Percentiles rank a stretch among this genome's conserved stretches.
Conservation (phyloP, 2,329 filamentous ascomycete genomes). For the Botrytis tulipae region DNA sequence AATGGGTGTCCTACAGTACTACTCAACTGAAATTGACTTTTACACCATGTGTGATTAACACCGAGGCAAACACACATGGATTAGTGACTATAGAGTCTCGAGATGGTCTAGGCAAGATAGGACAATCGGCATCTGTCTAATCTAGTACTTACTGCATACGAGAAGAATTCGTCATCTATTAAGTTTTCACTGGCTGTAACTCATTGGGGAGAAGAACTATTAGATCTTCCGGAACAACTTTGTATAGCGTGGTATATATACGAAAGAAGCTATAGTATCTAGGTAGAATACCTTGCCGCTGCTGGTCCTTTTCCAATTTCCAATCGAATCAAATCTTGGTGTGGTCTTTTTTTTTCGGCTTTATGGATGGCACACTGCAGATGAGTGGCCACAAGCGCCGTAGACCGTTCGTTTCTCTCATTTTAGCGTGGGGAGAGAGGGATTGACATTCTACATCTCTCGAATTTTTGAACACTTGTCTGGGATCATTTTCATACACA, state of each 20-base stretch:
- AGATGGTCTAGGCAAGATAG: background rate
- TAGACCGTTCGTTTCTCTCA: slow-evolving; percentile 10
- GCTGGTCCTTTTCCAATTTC: background rate
- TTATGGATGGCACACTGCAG: slow-evolving; percentile 18
- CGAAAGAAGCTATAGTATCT: background rate
- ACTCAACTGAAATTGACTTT: slow-evolving; percentile 1
- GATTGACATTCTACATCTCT: slow-evolving; percentile 1
- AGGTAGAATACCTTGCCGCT: slow-evolving; percentile 1
- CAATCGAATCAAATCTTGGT: slow-evolving; percentile 12
- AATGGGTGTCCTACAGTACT: slow-evolving; percentile 3
- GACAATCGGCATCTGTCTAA: background rate
- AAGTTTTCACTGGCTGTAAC: background rate
- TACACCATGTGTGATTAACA: slow-evolving; percentile 2
- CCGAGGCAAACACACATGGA: background rate
- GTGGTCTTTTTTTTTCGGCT: background rate
- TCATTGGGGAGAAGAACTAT: background rate
- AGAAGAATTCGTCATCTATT: slow-evolving; percentile 4
- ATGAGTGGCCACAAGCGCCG: slow-evolving; percentile 15
- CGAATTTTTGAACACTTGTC: slow-evolving; percentile 7
- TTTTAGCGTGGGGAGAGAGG: slow-evolving; percentile 20
- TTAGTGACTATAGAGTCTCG: too few species aligned
- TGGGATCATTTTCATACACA: slow-evolving; percentile 9
- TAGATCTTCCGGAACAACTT: background rate
- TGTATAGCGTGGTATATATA: background rate
- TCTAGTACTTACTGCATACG: background rate